phyloP scores from a whole-genome alignment of 2,329 filamentous ascomycete species.

The Aureobasidium sp. region DNA sequence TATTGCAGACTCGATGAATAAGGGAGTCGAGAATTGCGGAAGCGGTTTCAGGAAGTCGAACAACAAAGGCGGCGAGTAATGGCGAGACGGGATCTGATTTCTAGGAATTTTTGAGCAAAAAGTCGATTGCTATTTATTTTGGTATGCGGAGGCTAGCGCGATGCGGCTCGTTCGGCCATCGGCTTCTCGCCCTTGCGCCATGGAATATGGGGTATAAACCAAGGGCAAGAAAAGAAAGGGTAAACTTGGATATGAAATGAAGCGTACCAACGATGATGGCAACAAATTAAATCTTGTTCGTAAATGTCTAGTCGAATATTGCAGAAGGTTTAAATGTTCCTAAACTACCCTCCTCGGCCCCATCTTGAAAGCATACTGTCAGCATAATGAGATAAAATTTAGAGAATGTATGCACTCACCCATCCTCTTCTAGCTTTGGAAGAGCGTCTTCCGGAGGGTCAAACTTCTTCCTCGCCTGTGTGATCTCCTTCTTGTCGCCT shows the following conservation, averaged over 20 bases:
- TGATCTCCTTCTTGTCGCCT: slow-evolving; percentile 20
- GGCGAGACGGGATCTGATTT: not conserved
- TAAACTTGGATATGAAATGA: not conserved
- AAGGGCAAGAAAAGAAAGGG: not conserved
- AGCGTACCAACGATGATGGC: not conserved
- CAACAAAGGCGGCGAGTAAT: not conserved
- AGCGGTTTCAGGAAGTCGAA: not conserved
- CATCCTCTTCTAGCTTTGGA: slow-evolving; percentile 20
- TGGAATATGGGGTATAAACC: not conserved
- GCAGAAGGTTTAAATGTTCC: not conserved
- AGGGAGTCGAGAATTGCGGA: not conserved
- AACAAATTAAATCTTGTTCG: not conserved
- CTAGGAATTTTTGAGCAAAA: slow-evolving; percentile 6
- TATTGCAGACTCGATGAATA: slow-evolving; percentile 6
- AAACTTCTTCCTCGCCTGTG: slow-evolving; percentile 25
- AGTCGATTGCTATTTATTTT: slow-evolving; percentile 12
- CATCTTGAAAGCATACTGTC: not conserved
- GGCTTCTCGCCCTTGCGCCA: slow-evolving; percentile 9
- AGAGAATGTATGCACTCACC: slow-evolving; percentile 16
- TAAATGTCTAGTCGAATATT: not conserved
- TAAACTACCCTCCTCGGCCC: slow-evolving; percentile 13
- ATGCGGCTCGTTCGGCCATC: slow-evolving; percentile 3
- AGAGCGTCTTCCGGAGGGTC: slow-evolving; percentile 18
- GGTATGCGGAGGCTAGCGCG: slow-evolving; percentile 10
- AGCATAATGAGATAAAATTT: not conserved